Base-by-base conservation (phyloP, 2,329 filamentous ascomycete genomes). In the Neophaeococcomyces mojaviensis region DNA sequence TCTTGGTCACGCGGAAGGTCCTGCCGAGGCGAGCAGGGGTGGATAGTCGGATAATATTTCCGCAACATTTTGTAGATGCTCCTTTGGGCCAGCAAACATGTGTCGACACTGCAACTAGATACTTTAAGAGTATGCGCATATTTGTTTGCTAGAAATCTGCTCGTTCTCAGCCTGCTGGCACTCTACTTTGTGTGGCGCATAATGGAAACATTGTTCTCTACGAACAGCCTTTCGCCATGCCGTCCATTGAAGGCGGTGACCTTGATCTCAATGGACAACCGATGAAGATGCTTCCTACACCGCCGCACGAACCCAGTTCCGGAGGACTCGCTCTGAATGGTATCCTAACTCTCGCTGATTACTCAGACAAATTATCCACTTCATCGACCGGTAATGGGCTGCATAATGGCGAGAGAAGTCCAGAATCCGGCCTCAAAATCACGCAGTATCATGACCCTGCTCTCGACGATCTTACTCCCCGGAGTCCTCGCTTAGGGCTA, bases 171-270 rank as follows among this genome's bases (percentile, higher is more conserved):
- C 24, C 24, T 28, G 24, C 5, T 12, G 20, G 20, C 12, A 37
- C 20, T 12, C 12, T 20, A 16, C 20, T 3, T 24, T 28, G 37
- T 12, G 12, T 18, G 20, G 22, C 18, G 9, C 18, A 28, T 19
- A 31, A 41, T 41, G 39, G 39, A 41, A 41, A 10, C 22, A 32
- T 39, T 24, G 15, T 20, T 20, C 22, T 28, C 22, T 18, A 3
- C n/a, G 8, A 20, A 26, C 37, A 15, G 22, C 20, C 22, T 6
- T 24, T 28, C 41, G 41, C 30, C 22, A 44, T 44, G 41, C 41
- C 41, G 41, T 28, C 20, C 30, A 36, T 37, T 20, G 41, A 44
- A 15, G 33, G 16, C 19, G 41, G 41, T 44, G 41, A 44, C 20
- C 30, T 44, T 8, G 33, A 44, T 22, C 22, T 16, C 3, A 37